These are phyloP conservation scores for Cairneyella variabilis DNA, from an alignment of 495 filamentous ascomycete genomes.

Conservation along the genomic window DNA sequence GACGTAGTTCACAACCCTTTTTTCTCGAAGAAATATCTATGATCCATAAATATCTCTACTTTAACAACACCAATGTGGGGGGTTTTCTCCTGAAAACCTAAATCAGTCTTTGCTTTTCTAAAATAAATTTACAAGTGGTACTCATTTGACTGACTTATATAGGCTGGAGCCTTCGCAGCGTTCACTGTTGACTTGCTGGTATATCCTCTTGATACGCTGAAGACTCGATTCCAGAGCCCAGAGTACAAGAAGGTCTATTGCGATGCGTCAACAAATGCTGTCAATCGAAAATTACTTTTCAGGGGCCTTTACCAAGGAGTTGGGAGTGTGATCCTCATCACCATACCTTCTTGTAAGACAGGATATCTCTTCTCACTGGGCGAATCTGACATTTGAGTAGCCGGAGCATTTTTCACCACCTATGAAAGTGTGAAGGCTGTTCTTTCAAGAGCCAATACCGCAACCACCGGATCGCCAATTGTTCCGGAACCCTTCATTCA, in stretches of 20 bases:
- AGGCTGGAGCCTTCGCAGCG: slow-evolving; percentile 81
- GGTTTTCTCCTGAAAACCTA: background rate
- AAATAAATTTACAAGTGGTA: too few species aligned
- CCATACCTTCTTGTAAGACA: slow-evolving; percentile 74
- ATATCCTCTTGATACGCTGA: slow-evolving; percentile 82
- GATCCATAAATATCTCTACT: too few species aligned
- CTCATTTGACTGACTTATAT: slow-evolving; percentile 13
- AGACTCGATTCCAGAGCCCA: slow-evolving; percentile 78
- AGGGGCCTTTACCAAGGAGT: slow-evolving; percentile 84
- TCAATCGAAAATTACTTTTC: slow-evolving; percentile 56
- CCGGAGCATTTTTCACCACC: slow-evolving; percentile 85
- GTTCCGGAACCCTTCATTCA: slow-evolving; percentile 65
- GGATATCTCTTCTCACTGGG: slow-evolving; percentile 39
- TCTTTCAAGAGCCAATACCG: slow-evolving; percentile 41
- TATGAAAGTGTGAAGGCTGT: slow-evolving; percentile 72
- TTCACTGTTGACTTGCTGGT: slow-evolving; percentile 76
- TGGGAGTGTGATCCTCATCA: slow-evolving; percentile 82
- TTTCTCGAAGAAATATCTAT: too few species aligned
- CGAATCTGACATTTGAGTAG: slow-evolving; percentile 34
- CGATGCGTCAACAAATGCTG: slow-evolving; percentile 44
- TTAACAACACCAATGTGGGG: background rate
- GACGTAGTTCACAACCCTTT: too few species aligned
- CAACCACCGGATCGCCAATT: slow-evolving; percentile 30
- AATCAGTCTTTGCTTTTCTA: background rate
- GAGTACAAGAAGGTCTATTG: slow-evolving; percentile 63